Evolutionary conservation across 2,329 filamentous ascomycete species (phyloP).

Genomic region (Ophioceras dolichostomum): DNA sequence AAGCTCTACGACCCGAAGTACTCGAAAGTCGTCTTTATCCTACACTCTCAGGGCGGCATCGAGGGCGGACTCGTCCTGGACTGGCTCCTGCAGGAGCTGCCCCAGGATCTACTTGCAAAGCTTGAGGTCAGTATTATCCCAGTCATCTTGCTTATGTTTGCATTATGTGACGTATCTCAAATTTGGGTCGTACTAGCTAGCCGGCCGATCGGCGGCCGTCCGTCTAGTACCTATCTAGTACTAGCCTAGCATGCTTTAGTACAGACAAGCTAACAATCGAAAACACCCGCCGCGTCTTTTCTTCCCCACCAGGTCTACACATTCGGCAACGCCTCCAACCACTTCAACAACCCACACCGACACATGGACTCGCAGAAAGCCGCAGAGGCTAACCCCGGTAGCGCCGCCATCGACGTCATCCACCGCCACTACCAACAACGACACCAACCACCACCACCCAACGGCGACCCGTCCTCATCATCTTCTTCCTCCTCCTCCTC

Average conservation of each 20-base stretch:
- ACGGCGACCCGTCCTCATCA: not conserved
- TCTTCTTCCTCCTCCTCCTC: not conserved
- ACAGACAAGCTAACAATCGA: not conserved
- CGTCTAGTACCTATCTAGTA: too few relatives aligned
- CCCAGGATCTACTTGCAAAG: slow-evolving; percentile 51
- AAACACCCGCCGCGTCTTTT: not conserved
- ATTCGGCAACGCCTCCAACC: slow-evolving; percentile 67
- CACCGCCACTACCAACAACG: not conserved
- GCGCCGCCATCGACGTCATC: not conserved
- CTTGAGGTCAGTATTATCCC: slow-evolving; percentile 45
- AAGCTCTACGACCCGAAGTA: slow-evolving; percentile 48
- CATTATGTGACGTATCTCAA: too few relatives aligned
- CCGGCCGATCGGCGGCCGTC: too few relatives aligned
- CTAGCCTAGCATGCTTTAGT: too few relatives aligned
- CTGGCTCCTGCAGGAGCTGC: slow-evolving; percentile 62
- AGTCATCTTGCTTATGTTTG: too few relatives aligned
- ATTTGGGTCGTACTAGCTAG: too few relatives aligned
- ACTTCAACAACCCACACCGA: slow-evolving; percentile 66
- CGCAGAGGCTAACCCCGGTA: slow-evolving; percentile 4
- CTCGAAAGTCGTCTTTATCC: slow-evolving; percentile 59
- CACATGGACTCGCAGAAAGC: slow-evolving; percentile 30
- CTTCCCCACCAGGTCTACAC: slow-evolving; percentile 42
- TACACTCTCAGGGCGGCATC: slow-evolving; percentile 70
- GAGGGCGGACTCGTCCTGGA: slow-evolving; percentile 62
- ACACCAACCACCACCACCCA: not conserved